These are phyloP conservation scores for Dimargaris cristalligena DNA, from an alignment of 192 early-diverging fungal genomes.

Conservation along the genomic window DNA sequence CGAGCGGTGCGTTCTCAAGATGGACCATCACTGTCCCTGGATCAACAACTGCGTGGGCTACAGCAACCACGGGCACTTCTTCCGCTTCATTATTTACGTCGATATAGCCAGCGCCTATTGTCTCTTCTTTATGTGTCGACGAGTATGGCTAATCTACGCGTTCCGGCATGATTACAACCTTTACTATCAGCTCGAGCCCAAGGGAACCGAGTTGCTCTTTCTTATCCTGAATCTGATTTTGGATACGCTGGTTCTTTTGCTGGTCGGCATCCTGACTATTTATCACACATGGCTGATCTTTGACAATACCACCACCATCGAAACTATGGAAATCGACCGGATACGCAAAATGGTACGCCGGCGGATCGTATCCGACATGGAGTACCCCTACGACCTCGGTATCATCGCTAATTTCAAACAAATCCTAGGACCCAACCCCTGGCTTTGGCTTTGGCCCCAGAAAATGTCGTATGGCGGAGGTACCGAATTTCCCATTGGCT, in stretches of 20 bases:
- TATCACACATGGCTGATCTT: slow-evolving; percentile 59
- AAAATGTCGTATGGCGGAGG: slow-evolving; percentile 40
- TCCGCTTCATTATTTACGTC: slow-evolving; percentile 64
- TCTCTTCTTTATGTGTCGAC: slow-evolving; percentile 31
- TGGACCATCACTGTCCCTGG: slow-evolving; percentile 90
- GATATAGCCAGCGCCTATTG: slow-evolving; percentile 37
- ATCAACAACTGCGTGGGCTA: slow-evolving; percentile 74
- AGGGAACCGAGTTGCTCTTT: slow-evolving; percentile 45
- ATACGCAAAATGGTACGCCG: slow-evolving; percentile 40
- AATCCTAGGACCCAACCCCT: slow-evolving; percentile 48
- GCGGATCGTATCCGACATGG: slow-evolving; percentile 23
- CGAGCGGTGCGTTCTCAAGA: slow-evolving; percentile 60
- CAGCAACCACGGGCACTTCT: slow-evolving; percentile 51
- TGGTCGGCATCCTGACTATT: slow-evolving; percentile 43
- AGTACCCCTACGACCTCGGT: slow-evolving; percentile 76
- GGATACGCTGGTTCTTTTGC: slow-evolving; percentile 45
- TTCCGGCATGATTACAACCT: slow-evolving; percentile 12
- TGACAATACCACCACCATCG: slow-evolving; percentile 69
- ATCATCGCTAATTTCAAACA: slow-evolving; percentile 47
- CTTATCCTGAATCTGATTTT: slow-evolving; percentile 59
- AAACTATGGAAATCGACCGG: slow-evolving; percentile 57
- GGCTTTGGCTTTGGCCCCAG: slow-evolving; percentile 67
- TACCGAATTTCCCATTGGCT: slow-evolving; percentile 37
- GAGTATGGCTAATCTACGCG: slow-evolving; percentile 29
- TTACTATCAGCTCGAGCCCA: slow-evolving; percentile 25